A percentile compares a stretch with the other conserved stretches of the same genome.
phyloP scores from a whole-genome alignment of 176 grass and related monocot species.

The Oryza australiensis region DNA sequence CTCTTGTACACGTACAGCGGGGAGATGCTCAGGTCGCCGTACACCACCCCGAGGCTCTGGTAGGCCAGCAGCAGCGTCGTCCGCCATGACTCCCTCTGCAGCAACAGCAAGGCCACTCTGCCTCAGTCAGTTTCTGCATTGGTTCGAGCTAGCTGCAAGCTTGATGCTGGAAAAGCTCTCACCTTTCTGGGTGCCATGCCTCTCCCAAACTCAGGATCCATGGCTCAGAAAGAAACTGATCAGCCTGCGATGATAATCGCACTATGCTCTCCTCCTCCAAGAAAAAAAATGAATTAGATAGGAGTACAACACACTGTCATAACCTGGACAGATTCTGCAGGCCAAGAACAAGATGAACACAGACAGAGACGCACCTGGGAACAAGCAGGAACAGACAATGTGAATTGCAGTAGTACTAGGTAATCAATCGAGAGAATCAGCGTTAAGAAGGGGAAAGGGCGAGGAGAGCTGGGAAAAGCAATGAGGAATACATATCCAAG shows the following conservation, averaged over 20 bases:
- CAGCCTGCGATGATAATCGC: not conserved
- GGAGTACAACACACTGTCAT: not conserved
- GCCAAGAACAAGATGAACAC: not conserved
- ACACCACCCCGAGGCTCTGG: conserved; percentile 95
- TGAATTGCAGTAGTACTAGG: not conserved
- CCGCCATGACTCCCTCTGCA: conserved; percentile 79
- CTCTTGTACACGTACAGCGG: conserved; percentile 98
- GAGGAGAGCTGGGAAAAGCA: conserved; percentile 5
- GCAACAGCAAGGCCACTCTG: not conserved
- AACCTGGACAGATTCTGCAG: too few species aligned
- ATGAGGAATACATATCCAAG: not conserved
- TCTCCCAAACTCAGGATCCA: conserved; percentile 43
- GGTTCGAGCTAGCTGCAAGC: not conserved
- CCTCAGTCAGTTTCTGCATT: not conserved
- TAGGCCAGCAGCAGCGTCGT: conserved; percentile 80
- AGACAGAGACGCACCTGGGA: not conserved
- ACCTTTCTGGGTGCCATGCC: conserved; percentile 36
- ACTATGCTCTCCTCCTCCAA: not conserved
- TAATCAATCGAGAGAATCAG: conserved; percentile 14
- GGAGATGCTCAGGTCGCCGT: conserved; percentile 94
- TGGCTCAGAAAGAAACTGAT: not conserved
- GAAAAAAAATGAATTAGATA: conserved; percentile 11
- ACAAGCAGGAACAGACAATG: conserved; percentile 17
- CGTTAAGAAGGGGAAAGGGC: conserved; percentile 12
- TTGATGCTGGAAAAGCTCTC: not conserved